Percentiles rank a stretch among this genome's conserved stretches.
Evolutionary conservation across 805 yeast genomes (phyloP).

Genomic region (Priceomyces haplophilus): DNA sequence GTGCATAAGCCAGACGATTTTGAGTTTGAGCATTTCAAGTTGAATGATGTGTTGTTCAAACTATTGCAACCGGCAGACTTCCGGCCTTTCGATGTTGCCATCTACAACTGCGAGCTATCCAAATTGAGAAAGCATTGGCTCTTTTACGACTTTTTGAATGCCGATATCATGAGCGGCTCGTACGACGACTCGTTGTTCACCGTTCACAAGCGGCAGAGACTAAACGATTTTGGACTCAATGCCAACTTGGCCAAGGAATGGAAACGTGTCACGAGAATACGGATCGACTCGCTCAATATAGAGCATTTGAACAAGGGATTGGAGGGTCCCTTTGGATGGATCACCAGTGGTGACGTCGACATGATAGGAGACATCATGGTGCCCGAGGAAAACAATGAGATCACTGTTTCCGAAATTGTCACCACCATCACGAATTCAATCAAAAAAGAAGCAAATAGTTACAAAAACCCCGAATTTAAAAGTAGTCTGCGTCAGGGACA

Average conservation of each 20-base stretch:
- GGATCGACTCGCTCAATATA: constrained; percentile 81
- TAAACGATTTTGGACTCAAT: constrained; percentile 41
- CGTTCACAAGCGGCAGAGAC: constrained; percentile 71
- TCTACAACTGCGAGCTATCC: constrained; percentile 82
- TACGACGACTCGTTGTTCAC: constrained; percentile 93
- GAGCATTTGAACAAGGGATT: constrained; percentile 90
- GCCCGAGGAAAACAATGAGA: constrained; percentile 59
- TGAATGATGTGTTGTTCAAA: constrained; percentile 84
- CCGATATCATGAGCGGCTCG: constrained; percentile 82
- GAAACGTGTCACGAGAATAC: constrained; percentile 62
- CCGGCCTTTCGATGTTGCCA: constrained; percentile 80
- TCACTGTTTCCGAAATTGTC: constrained; percentile 48
- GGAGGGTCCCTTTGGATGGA: constrained; percentile 98
- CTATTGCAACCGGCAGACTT: constrained; percentile 77
- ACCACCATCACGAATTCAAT: constrained; percentile 46
- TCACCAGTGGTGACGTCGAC: constrained; percentile 85
- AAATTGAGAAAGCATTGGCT: constrained; percentile 89
- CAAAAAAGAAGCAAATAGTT: constrained; percentile 47
- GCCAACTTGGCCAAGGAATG: constrained; percentile 17
- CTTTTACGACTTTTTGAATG: constrained; percentile 80
- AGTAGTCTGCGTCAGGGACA: constrained; percentile 21
- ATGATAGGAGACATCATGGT: constrained; percentile 88
- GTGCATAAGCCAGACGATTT: constrained; percentile 83
- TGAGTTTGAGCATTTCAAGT: constrained; percentile 76
- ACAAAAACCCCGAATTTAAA: constrained; percentile 29